phyloP scores from a whole-genome alignment of 441 rosid species.

The Populus hybrid region DNA sequence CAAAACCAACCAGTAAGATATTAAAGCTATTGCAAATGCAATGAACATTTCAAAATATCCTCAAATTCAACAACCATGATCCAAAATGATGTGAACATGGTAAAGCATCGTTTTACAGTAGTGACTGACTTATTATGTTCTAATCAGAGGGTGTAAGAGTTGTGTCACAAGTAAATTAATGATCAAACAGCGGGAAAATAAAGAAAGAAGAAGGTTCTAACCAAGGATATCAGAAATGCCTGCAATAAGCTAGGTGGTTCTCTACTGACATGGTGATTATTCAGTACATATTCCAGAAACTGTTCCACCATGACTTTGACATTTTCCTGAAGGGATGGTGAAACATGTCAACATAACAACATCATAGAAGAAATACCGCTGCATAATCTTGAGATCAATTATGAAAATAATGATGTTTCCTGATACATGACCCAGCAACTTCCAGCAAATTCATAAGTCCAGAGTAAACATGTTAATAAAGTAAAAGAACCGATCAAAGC shows the following conservation, averaged over 20 bases:
- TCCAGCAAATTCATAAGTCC: not conserved
- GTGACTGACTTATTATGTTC: not conserved
- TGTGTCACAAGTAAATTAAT: conserved; percentile 5
- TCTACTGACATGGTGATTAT: too few species aligned
- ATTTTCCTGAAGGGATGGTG: conserved; percentile 57
- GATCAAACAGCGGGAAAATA: too few species aligned
- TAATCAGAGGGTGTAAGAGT: not conserved
- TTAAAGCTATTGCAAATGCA: not conserved
- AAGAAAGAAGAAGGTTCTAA: too few species aligned
- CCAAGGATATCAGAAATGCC: too few species aligned
- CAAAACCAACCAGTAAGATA: not conserved
- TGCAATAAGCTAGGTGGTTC: too few species aligned
- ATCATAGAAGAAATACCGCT: not conserved
- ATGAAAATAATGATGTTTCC: not conserved
- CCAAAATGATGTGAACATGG: not conserved
- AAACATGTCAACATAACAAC: conserved; percentile 12
- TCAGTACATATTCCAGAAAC: conserved; percentile 30
- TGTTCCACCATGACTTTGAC: conserved; percentile 51
- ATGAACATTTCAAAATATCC: not conserved
- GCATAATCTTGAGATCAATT: not conserved
- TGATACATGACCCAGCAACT: not conserved
- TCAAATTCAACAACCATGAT: not conserved
- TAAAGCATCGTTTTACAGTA: not conserved
- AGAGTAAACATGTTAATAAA: not conserved
- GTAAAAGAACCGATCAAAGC: not conserved